Evolutionary conservation across 257 asterid species (phyloP).

Genomic region (Ilex aquifolium): DNA sequence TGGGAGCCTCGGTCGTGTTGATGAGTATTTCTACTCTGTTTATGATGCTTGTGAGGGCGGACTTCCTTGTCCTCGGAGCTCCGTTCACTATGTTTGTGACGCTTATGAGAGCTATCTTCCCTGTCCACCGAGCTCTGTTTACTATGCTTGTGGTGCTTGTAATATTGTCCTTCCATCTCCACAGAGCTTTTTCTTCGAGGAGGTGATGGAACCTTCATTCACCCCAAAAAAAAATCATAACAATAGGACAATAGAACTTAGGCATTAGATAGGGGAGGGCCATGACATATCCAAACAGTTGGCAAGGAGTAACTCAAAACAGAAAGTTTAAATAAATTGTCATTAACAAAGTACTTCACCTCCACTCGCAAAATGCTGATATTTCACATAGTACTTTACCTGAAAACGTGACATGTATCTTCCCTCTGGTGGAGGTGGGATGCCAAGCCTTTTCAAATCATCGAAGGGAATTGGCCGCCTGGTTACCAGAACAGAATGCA

Average conservation of each 20-base stretch:
- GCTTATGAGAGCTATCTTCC: conserved; percentile 19
- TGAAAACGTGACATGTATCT: conserved; percentile 78
- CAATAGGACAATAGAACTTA: not conserved
- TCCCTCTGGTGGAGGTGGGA: conserved; percentile 87
- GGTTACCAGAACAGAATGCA: conserved; percentile 8
- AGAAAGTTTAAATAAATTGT: too few relatives aligned
- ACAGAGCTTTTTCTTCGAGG: conserved; percentile 52
- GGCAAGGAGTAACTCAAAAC: not conserved
- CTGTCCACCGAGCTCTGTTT: not conserved
- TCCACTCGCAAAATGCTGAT: too few relatives aligned
- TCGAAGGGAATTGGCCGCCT: conserved; percentile 76
- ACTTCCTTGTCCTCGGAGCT: conserved; percentile 31
- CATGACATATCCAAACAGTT: not conserved
- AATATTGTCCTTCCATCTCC: conserved; percentile 30
- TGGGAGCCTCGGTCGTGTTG: conserved; percentile 28
- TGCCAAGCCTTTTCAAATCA: conserved; percentile 85
- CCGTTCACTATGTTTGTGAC: conserved; percentile 4
- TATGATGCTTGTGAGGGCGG: conserved; percentile 19
- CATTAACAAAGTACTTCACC: not conserved
- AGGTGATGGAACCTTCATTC: conserved; percentile 65
- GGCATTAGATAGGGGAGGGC: too few relatives aligned
- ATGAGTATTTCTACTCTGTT: conserved; percentile 28
- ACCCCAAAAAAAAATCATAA: not conserved
- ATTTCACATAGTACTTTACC: conserved; percentile 24
- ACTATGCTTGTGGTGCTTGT: conserved; percentile 28